Evolutionary conservation across 441 rosid genomes (phyloP), one percentile per base, ranked within the genome.

Genomic region (Caryocar brasiliense): DNA sequence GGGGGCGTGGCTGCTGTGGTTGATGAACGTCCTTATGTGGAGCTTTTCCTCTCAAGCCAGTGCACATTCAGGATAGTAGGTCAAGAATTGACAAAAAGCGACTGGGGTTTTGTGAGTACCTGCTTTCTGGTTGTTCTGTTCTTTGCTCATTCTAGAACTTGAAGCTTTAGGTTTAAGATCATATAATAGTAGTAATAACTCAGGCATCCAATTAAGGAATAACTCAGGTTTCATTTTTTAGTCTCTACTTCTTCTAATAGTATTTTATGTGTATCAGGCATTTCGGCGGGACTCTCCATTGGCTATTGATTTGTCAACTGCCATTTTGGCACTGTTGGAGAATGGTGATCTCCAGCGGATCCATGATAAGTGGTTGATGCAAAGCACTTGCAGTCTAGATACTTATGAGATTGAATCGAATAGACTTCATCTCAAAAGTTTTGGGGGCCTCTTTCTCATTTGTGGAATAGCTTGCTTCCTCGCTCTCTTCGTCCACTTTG

Each of bases 1-100:
- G 89, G 95, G 40, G 97, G 97, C 0, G 97, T 90, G 45, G 85
- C 82, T 56, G 95, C 95, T 18, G 67, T 89, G 7, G 91, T 89
- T 6, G 97, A 89, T 33, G 97, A 89, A 47, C 93, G 68, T 61
- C 77, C 93, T 2, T 89, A 85, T 28, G 67, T 83, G 11, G 93
- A 89, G 45, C 60, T 76, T 47, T 89, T 89, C 73, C 90, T 89
- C 39, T 73, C 91, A 10, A 72, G 69, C 47, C 78, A 78, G 11
- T 89, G 97, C 76, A 55, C 79, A 3, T 85, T 78, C 66, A 75
- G 82, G 64, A 68, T 80, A 23, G 78, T 86, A 0, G 97, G 94
- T 54, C 89, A 73, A 51, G 94, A 83, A 66, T 86, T 89, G 47
- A 83, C 95, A 15, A 89, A 81, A 74, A 77, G 91, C 24, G 84